Conservation (phyloP, 768 basidiomycete genomes). For the Chalciporus pseudorubinellus region DNA sequence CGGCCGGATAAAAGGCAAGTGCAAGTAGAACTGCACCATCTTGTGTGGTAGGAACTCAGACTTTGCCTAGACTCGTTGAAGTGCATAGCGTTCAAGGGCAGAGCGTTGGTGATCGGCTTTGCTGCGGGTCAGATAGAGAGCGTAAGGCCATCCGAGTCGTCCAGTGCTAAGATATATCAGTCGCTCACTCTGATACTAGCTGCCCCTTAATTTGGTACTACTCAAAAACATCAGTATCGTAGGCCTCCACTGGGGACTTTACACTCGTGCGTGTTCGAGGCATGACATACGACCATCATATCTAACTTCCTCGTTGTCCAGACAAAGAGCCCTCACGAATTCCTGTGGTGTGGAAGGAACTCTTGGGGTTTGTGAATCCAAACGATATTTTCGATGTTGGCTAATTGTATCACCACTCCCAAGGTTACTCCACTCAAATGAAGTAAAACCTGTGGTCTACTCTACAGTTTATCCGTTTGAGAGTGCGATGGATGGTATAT, state of each 20-base stretch:
- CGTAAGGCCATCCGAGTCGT: constrained; percentile 3
- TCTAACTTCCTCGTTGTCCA: constrained; percentile 23
- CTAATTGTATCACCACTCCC: constrained; percentile 6
- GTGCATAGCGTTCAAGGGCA: constrained; percentile 93
- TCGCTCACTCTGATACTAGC: constrained; percentile 38
- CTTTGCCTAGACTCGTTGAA: constrained; percentile 68
- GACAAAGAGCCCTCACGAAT: constrained; percentile 65
- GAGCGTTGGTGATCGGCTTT: constrained; percentile 88
- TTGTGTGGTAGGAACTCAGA: background rate
- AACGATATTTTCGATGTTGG: background rate
- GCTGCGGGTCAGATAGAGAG: constrained; percentile 26
- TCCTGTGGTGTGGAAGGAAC: constrained; percentile 66
- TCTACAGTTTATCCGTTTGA: constrained; percentile 68
- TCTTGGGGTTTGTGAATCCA: constrained; percentile 52
- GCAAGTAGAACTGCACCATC: background rate
- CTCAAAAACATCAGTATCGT: constrained; percentile 84
- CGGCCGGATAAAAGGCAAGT: constrained; percentile 65
- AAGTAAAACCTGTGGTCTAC: constrained; percentile 69
- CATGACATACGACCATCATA: background rate
- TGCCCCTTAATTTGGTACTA: constrained; percentile 80
- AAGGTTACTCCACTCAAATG: constrained; percentile 68
- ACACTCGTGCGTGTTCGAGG: constrained; percentile 49
- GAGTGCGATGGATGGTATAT: constrained; percentile 60
- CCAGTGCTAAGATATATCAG: background rate
- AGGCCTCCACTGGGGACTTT: constrained; percentile 88